Percentiles rank a stretch among this genome's conserved stretches.
Conservation (phyloP, 2,329 filamentous ascomycete genomes). For the Coniosporium uncinatum region DNA sequence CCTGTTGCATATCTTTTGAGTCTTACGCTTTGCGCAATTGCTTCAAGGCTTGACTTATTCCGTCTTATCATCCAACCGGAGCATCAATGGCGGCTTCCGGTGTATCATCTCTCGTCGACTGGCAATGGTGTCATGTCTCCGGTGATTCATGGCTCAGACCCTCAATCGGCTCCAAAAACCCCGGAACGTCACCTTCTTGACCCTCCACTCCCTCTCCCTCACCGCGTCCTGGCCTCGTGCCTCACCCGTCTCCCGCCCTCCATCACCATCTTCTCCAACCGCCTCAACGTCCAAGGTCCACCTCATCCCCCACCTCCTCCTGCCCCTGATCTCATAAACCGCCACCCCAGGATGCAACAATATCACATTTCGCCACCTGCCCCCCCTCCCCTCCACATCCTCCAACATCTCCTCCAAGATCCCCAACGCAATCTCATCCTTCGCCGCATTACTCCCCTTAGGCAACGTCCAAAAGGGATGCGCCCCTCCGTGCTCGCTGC, state of each 20-base stretch:
- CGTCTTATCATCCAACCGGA: too few relatives aligned
- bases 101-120: too few relatives aligned
- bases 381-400: too few relatives aligned
- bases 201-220: not conserved
- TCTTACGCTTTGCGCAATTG: too few relatives aligned
- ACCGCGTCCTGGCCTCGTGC: not conserved
- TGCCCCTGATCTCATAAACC: not conserved
- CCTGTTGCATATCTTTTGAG: too few relatives aligned
- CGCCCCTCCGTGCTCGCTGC: not conserved
- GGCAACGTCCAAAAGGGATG: not conserved
- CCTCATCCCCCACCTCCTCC: not conserved
- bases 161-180: not conserved
- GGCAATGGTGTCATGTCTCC: too few relatives aligned
- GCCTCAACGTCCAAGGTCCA: not conserved
- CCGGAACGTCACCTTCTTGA: not conserved
- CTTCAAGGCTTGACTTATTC: too few relatives aligned
- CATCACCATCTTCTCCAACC: not conserved
- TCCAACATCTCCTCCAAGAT: not conserved
- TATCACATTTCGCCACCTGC: not conserved
- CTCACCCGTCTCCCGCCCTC: not conserved
- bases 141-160: not conserved
- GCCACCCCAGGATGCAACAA: not conserved
- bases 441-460: not conserved
- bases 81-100: too few relatives aligned
- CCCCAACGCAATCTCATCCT: not conserved